A percentile compares a stretch with the other conserved stretches of the same genome.
Conservation (phyloP, 2,329 filamentous ascomycete genomes). For the Trichoderma oligosporum region DNA sequence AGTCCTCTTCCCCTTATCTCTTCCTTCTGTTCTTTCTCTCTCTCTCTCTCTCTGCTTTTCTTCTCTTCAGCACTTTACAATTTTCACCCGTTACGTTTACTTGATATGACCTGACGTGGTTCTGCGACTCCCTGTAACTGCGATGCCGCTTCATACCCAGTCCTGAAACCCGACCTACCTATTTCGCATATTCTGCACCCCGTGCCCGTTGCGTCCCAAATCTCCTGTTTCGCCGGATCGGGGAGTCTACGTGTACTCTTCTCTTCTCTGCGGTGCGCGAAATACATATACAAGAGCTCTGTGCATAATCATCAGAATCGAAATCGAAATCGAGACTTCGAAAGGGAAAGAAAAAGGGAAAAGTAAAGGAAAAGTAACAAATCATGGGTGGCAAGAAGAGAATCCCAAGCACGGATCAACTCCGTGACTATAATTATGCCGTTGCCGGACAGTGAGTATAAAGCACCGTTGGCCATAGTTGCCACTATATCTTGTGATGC, state of each 20-base stretch:
- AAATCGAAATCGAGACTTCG: background rate
- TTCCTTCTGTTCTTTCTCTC: background rate
- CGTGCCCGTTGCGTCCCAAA: background rate
- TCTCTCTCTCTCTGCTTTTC: background rate
- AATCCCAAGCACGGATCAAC: conserved; percentile 56
- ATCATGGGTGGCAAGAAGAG: conserved; percentile 17
- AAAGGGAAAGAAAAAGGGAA: background rate
- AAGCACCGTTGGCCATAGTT: background rate
- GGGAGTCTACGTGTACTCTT: too few species aligned
- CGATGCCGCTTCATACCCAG: background rate
- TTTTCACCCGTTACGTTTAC: too few species aligned
- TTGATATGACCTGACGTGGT: too few species aligned
- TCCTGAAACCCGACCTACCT: conserved; percentile 14
- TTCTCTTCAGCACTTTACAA: too few species aligned
- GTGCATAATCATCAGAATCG: background rate
- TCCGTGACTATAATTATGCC: conserved; percentile 68
- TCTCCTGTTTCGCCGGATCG: background rate
- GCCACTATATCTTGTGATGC: background rate
- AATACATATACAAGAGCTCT: too few species aligned
- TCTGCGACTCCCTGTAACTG: conserved; percentile 11
- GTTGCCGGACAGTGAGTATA: conserved; percentile 78
- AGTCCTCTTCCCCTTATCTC: background rate
- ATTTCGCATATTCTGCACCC: too few species aligned
- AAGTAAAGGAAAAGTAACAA: background rate
- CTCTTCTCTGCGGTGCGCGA: too few species aligned